Conservation (phyloP, 257 asterid genomes). For the Nicotiana benthamiana region DNA sequence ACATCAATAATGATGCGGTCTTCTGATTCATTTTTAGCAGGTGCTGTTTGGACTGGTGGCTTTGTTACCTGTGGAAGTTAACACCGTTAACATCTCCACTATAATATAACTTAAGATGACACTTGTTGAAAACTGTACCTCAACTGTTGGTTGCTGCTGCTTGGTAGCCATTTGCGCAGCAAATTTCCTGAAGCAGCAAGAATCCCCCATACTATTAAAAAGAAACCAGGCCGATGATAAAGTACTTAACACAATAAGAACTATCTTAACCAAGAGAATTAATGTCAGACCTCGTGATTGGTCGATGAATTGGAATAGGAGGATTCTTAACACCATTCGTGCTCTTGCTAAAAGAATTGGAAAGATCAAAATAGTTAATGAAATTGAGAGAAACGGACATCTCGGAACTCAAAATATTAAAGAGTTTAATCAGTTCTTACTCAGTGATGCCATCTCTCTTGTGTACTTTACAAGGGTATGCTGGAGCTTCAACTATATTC, state of each 20-base stretch:
- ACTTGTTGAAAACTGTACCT: constrained; percentile 29
- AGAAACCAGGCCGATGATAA: neutral
- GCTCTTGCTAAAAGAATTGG: constrained; percentile 27
- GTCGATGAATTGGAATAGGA: constrained; percentile 41
- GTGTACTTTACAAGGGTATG: constrained; percentile 42
- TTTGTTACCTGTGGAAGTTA: constrained; percentile 20
- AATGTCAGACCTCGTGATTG: constrained; percentile 53
- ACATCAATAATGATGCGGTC: constrained; percentile 33
- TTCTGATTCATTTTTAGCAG: constrained; percentile 16
- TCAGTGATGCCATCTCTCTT: constrained; percentile 50
- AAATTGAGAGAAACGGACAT: neutral
- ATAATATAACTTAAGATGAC: neutral
- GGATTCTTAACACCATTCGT: constrained; percentile 17
- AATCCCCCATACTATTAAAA: neutral
- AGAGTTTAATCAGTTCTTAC: constrained; percentile 32
- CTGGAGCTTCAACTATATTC: constrained; percentile 50
- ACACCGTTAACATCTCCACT: neutral
- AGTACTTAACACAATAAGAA: neutral
- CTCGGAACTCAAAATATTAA: neutral
- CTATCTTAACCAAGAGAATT: neutral
- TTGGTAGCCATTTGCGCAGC: constrained; percentile 50
- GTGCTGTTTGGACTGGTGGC: constrained; percentile 18
- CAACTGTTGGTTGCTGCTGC: constrained; percentile 23
- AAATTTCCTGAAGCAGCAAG: constrained; percentile 32
- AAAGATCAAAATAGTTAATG: neutral